Percentiles rank a stretch among this genome's conserved stretches.
Evolutionary conservation across 345 rosid species (phyloP).

Genomic region (Populus pruinosa): DNA sequence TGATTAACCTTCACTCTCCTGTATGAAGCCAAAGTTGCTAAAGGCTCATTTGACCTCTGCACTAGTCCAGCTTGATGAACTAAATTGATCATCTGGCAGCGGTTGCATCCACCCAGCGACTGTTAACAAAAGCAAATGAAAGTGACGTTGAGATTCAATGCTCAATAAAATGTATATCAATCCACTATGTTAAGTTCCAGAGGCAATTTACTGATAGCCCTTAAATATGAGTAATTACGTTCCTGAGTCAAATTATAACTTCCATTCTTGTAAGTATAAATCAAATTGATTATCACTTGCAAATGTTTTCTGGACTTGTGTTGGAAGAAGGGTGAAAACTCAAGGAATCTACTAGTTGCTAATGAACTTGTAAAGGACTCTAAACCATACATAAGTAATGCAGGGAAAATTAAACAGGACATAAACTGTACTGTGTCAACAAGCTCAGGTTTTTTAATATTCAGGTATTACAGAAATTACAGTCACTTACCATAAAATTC

Average conservation of each 20-base stretch:
- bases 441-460: too few relatives aligned
- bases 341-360: too few relatives aligned
- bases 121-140: conserved; percentile 23
- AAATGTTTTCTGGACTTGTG: too few relatives aligned
- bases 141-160: not conserved
- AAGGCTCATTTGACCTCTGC: conserved; percentile 71
- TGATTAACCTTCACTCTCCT: conserved; percentile 73
- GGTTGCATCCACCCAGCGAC: conserved; percentile 91
- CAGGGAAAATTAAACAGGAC: too few relatives aligned
- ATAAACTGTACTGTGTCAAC: too few relatives aligned
- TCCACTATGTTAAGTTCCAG: not conserved
- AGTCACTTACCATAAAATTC: conserved; percentile 51
- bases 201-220: not conserved
- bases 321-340: too few relatives aligned
- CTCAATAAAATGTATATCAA: not conserved
- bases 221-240: not conserved
- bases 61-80: conserved; percentile 51
- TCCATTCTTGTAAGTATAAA: too few relatives aligned
- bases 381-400: too few relatives aligned
- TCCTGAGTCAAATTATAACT: not conserved
- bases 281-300: too few relatives aligned
- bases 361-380: too few relatives aligned
- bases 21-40: conserved; percentile 78
- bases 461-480: too few relatives aligned
- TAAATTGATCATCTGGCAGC: conserved; percentile 82